Base-by-base conservation (phyloP, 2,329 filamentous ascomycete species). In the Penicillium sp. region DNA sequence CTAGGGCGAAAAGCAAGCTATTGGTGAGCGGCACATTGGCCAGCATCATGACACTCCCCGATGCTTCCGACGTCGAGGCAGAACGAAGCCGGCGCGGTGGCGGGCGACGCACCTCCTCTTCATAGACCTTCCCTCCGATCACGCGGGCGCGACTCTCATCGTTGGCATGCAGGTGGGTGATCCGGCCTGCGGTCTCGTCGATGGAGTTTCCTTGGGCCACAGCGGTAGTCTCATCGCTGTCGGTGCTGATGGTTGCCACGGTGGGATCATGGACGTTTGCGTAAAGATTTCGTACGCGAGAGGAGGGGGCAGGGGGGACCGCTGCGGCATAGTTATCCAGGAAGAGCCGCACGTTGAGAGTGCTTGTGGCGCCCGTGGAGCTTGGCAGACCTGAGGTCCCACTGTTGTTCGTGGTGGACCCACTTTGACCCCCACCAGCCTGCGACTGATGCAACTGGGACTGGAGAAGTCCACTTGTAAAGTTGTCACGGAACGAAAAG, bases 401-500 rank as follows among this genome's bases (percentile, higher is more conserved):
- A 26, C 29, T 37, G 3, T 18, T 25, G 46, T 15, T 42, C 2
- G 25, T 33, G 9, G 25, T 26, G 15, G 45, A 26, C 3, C 9
- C 45, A n/a, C 14, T 18, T 3, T 44, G 50, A 29, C 42, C 35
- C 44, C 18, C 20, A 18, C n/a, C n/a, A 8, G 22, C 6, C 47
- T 51, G 37, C 27, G 48, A 15, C 25, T 57, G 49, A 9, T 40
- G 54, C n/a, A 59, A 29, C 20, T 54, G 54, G 2, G 49, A 29
- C 20, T 54, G 47, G 3, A 54, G 51, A 8, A 62, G 51, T 23
- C 43, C 33, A 3, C 7, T 27, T 1, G 22, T 26, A 18, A 49
- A 18, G 37, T 55, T 56, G 25, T 58, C 52, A 18, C 55, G 49
- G 2, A 54, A 35, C 1, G 51, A 53, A 22, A 61, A 43, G 11